Evolutionary conservation across 345 rosid genomes (phyloP), one percentile per base, ranked within the genome.

Genomic region (Psidium friedrichsthalianum): DNA sequence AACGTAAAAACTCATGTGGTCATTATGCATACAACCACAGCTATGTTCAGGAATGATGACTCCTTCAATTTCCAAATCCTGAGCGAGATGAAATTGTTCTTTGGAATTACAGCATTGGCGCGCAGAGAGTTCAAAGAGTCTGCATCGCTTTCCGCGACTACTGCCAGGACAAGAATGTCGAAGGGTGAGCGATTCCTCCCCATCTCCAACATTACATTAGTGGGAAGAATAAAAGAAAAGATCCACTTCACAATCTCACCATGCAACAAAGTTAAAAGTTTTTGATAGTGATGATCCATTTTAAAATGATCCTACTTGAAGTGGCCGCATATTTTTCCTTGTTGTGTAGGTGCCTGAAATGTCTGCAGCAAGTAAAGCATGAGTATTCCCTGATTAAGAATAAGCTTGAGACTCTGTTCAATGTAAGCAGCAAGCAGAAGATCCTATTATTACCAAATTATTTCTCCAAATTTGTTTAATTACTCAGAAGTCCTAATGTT

Each of bases 361-460:
- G 91, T 87, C 91, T 94, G 87, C 94, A 94, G 82, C 94, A 89
- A 86, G 87, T 93, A 89, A 91, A 86, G 87, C 87, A 88, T 14
- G 95, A 94, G 91, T 94, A 88, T 52, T 81, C 85, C 51, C 85
- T 91, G 14, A 90, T 93, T 86, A 94, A 90, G 88, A 89, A 86
- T 86, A 93, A 93, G 91, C 93, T 94, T 22, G 93, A 94, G 86
- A 89, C 92, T 24, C 89, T 93, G 74, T 91, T 94, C 91, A 86
- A 90, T 90, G 96, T 91, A 90, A 49, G 56, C 54, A 44, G 44
- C 61, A 51, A 55, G 29, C 21, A 10, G 6, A 7, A 2, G 51
- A 14, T 44, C 32, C 15, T 11, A 3, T 54, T 84, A 52, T 74
- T 64, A 25, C 64, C 18, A 27, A 58, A 32, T 22, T 14, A 29